These are phyloP conservation scores for Claviceps pusilla DNA, from an alignment of 2,329 filamentous ascomycete genomes.

Conservation along the genomic window DNA sequence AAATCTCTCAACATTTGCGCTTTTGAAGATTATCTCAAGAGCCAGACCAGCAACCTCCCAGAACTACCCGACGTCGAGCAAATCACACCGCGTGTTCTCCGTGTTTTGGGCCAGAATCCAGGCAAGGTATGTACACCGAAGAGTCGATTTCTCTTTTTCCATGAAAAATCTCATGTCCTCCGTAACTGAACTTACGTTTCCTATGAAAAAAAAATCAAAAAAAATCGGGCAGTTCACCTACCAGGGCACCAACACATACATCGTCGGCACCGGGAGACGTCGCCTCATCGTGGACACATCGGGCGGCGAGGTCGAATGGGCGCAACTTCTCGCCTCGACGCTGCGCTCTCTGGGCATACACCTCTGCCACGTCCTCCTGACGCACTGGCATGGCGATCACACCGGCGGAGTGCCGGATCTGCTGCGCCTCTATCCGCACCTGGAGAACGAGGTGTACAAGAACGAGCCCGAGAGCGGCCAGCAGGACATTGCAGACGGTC, in stretches of 20 bases:
- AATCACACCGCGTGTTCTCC: slow-evolving; percentile 25
- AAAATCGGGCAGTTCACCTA: slow-evolving; percentile 27
- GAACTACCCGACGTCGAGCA: slow-evolving; percentile 24
- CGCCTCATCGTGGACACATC: slow-evolving; percentile 61
- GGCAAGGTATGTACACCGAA: slow-evolving; percentile 20
- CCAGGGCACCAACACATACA: slow-evolving; percentile 63
- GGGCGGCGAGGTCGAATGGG: slow-evolving; percentile 50
- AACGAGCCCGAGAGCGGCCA: slow-evolving; percentile 30
- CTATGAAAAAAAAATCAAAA: too few species aligned
- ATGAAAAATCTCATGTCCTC: too few species aligned
- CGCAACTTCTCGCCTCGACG: slow-evolving; percentile 16
- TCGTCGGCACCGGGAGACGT: slow-evolving; percentile 47
- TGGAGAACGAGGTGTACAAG: slow-evolving; percentile 35
- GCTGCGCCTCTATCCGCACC: slow-evolving; percentile 10
- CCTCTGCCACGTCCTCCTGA: slow-evolving; percentile 38
- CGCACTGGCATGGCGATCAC: slow-evolving; percentile 65
- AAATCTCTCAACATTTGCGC: slow-evolving; percentile 29
- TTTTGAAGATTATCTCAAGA: slow-evolving; percentile 32
- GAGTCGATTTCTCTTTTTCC: too few species aligned
- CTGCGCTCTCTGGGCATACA: slow-evolving; percentile 3
- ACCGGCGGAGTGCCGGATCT: slow-evolving; percentile 50
- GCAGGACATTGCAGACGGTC: slow-evolving; percentile 27
- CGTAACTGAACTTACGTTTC: too few species aligned
- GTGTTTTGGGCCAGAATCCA: slow-evolving; percentile 28
- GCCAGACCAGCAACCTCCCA: slow-evolving; percentile 22